Percentiles rank a stretch among this genome's conserved stretches.
These are phyloP conservation scores for Colletotrichum truncatum DNA, from an alignment of 2,329 filamentous ascomycete genomes.

Conservation along the genomic window DNA sequence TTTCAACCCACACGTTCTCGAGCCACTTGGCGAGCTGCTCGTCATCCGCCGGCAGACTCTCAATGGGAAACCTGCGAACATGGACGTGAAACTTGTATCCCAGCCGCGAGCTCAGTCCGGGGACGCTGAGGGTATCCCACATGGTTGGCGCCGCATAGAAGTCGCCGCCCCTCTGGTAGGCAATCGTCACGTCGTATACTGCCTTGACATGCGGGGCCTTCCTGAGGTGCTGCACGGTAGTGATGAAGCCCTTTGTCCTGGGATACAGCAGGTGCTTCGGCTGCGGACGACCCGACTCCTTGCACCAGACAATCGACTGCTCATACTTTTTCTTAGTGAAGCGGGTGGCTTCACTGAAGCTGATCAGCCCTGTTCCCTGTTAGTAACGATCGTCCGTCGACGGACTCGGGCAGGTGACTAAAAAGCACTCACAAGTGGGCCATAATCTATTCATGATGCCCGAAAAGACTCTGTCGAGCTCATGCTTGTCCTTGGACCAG, in stretches of 20 bases:
- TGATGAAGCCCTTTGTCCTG: conserved; percentile 68
- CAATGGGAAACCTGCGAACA: conserved; percentile 56
- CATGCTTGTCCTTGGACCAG: conserved; percentile 64
- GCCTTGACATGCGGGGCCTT: conserved; percentile 60
- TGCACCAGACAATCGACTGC: conserved; percentile 62
- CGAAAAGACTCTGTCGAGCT: conserved; percentile 65
- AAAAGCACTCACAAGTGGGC: conserved; percentile 62
- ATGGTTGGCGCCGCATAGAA: conserved; percentile 60
- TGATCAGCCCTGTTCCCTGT: conserved; percentile 63
- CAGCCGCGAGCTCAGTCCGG: conserved; percentile 45
- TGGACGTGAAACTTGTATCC: conserved; percentile 62
- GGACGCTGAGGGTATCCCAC: conserved; percentile 59
- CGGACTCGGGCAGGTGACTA: background rate
- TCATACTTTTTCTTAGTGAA: conserved; percentile 63
- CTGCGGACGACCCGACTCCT: conserved; percentile 56
- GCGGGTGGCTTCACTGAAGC: conserved; percentile 71
- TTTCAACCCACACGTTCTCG: conserved; percentile 62
- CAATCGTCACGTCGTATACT: conserved; percentile 65
- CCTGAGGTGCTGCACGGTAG: conserved; percentile 64
- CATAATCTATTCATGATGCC: conserved; percentile 60
- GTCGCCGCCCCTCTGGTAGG: conserved; percentile 54
- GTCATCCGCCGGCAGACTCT: conserved; percentile 56
- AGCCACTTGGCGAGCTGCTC: conserved; percentile 60
- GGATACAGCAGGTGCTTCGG: conserved; percentile 68
- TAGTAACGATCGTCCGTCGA: background rate